These are phyloP conservation scores for Umbelopsis ramanniana DNA, from an alignment of 192 early-diverging fungal genomes.

Conservation along the genomic window DNA sequence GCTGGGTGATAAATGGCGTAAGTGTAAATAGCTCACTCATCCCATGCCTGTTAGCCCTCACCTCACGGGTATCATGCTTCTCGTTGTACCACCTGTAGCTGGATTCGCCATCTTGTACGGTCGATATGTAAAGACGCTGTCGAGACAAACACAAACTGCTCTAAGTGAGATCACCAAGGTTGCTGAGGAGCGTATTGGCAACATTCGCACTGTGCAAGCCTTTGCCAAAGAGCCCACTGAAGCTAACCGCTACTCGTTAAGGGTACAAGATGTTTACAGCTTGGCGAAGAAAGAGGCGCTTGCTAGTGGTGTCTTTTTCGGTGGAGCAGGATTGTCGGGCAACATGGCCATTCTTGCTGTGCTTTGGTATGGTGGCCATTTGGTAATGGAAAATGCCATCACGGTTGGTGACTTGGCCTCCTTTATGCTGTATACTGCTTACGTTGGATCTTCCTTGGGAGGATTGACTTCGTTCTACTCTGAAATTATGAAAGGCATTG, in stretches of 20 bases:
- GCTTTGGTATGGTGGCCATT: slow-evolving; percentile 65
- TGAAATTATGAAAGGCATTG: slow-evolving; percentile 75
- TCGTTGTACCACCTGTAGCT: slow-evolving; percentile 75
- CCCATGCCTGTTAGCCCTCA: slow-evolving; percentile 48
- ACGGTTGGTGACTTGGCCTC: slow-evolving; percentile 71
- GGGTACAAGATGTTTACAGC: slow-evolving; percentile 41
- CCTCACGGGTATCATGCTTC: slow-evolving; percentile 71
- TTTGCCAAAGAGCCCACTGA: slow-evolving; percentile 63
- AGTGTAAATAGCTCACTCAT: neutral
- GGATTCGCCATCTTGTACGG: slow-evolving; percentile 73
- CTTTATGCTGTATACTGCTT: slow-evolving; percentile 71
- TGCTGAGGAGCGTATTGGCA: slow-evolving; percentile 83
- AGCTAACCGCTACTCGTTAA: slow-evolving; percentile 47
- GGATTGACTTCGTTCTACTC: slow-evolving; percentile 68
- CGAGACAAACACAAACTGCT: slow-evolving; percentile 65
- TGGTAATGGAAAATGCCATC: slow-evolving; percentile 62
- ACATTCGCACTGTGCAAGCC: slow-evolving; percentile 84
- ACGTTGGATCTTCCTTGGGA: slow-evolving; percentile 60
- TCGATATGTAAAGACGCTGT: slow-evolving; percentile 62
- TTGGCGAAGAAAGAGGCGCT: slow-evolving; percentile 45
- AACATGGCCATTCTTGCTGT: slow-evolving; percentile 68
- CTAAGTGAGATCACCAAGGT: slow-evolving; percentile 70
- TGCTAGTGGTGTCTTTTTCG: slow-evolving; percentile 67
- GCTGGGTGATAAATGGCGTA: neutral
- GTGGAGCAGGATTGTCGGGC: slow-evolving; percentile 63